These are phyloP conservation scores for Aspergillus sp. DNA, from an alignment of 2,329 filamentous ascomycete species.

Conservation along the genomic window DNA sequence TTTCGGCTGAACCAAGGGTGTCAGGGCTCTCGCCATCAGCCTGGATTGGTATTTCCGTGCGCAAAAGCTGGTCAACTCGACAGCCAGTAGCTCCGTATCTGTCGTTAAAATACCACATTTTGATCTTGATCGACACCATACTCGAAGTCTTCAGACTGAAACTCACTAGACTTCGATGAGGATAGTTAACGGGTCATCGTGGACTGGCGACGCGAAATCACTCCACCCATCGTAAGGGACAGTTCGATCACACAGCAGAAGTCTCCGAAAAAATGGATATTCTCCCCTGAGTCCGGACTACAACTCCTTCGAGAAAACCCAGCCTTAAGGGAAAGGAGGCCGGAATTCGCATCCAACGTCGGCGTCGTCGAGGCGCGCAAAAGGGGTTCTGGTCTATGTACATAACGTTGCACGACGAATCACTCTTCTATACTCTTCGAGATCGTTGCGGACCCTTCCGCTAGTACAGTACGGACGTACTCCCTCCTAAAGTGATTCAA, in stretches of 20 bases:
- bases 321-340: too few relatives aligned
- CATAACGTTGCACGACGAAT: background rate
- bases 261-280: background rate
- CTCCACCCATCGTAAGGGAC: slow-evolving; percentile 13
- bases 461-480: too few relatives aligned
- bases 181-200: background rate
- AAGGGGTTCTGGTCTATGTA: background rate
- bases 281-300: too few relatives aligned
- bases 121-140: background rate
- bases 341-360: too few relatives aligned
- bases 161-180: background rate
- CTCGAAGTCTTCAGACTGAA: slow-evolving; percentile 4
- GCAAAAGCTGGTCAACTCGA: background rate
- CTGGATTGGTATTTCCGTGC: background rate
- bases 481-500: too few relatives aligned
- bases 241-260: slow-evolving; percentile 1
- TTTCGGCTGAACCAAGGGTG: background rate
- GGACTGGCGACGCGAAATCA: slow-evolving; percentile 7
- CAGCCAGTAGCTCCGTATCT: background rate
- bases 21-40: background rate
- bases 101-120: background rate
- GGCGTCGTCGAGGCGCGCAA: background rate
- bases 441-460: too few relatives aligned
- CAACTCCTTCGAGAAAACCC: too few relatives aligned
- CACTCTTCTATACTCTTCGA: background rate